phyloP scores from a whole-genome alignment of 306 rosid genomes.

The Vigna nakashimae region DNA sequence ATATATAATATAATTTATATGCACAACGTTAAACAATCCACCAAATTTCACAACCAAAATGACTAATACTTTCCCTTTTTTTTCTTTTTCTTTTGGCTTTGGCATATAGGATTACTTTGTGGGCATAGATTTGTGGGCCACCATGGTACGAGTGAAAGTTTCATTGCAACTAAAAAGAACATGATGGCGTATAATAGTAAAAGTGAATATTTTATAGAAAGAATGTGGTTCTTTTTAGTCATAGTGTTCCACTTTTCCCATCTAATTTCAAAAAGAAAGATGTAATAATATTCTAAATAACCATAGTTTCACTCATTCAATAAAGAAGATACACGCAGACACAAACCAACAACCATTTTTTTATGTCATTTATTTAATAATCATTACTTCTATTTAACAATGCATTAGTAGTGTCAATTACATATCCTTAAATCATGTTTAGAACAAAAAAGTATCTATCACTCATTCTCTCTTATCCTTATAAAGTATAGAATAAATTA shows the following conservation, averaged over 20 bases:
- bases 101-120: neutral
- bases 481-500: too few relatives aligned
- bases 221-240: neutral
- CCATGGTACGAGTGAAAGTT: neutral
- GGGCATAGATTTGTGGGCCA: neutral
- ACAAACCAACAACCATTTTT: neutral
- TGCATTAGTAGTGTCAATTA: too few relatives aligned
- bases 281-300: neutral
- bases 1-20: too few relatives aligned
- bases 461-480: too few relatives aligned
- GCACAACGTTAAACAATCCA: too few relatives aligned
- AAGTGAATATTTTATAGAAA: neutral
- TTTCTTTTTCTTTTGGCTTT: neutral
- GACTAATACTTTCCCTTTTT: neutral
- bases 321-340: constrained; percentile 16
- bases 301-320: neutral
- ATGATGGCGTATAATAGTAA: neutral
- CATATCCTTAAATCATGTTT: too few relatives aligned
- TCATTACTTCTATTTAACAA: neutral
- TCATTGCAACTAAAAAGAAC: neutral
- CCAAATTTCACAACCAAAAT: neutral
- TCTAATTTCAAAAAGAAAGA: neutral
- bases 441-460: too few relatives aligned
- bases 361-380: neutral
- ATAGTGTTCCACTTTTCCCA: neutral